Evolutionary conservation across 352 stramenopile genomes (phyloP).

Genomic region (Phytopythium cucurbitacearum): DNA sequence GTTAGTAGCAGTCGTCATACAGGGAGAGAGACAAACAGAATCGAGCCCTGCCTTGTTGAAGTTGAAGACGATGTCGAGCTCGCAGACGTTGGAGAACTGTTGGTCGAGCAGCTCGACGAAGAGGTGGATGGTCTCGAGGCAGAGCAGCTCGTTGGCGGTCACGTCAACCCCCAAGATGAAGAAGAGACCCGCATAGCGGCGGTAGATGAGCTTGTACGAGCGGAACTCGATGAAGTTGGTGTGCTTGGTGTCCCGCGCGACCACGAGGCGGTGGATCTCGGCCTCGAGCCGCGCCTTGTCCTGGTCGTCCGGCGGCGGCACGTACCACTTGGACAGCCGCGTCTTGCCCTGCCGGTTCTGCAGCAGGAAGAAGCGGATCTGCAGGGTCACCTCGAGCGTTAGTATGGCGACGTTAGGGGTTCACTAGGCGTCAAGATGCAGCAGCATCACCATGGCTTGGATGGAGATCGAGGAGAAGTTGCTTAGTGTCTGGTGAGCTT

Average conservation of each 20-base stretch:
- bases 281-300: constrained; percentile 83
- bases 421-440: not conserved
- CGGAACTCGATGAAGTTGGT: constrained; percentile 97
- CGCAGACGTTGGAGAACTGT: constrained; percentile 99
- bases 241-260: constrained; percentile 86
- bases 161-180: constrained; percentile 97
- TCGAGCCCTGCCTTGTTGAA: constrained; percentile 87
- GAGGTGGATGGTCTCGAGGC: constrained; percentile 97
- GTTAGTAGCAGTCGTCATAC: no score
- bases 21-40: constrained; percentile 9
- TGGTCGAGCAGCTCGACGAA: constrained; percentile 98
- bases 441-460: not conserved
- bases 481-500: no score
- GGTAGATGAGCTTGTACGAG: constrained; percentile 99
- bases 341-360: constrained; percentile 99
- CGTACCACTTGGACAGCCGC: constrained; percentile 99
- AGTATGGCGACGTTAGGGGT: not conserved
- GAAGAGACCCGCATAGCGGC: constrained; percentile 97
- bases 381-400: not conserved
- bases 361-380: constrained; percentile 98
- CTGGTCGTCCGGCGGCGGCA: constrained; percentile 77
- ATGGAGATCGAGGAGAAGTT: not conserved
- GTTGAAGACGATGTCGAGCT: constrained; percentile 96
- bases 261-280: constrained; percentile 90
- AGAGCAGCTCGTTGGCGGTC: constrained; percentile 96